These are phyloP conservation scores for Hypomyces perniciosus DNA, from an alignment of 2,329 filamentous ascomycete species.

Conservation along the genomic window DNA sequence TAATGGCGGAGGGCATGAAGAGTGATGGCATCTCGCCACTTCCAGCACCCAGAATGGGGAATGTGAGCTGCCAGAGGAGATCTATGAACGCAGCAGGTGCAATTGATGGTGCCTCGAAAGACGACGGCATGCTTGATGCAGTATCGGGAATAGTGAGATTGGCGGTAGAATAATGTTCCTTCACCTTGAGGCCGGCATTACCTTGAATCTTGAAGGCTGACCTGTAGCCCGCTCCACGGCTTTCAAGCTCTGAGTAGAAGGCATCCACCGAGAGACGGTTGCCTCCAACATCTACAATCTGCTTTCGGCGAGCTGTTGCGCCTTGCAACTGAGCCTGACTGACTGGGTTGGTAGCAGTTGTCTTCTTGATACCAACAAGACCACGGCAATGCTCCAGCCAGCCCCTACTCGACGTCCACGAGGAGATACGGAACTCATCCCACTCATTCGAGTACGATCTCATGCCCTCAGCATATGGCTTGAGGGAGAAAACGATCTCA, in stretches of 20 bases:
- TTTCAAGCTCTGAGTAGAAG: slow-evolving; percentile 24
- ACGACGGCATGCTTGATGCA: slow-evolving; percentile 37
- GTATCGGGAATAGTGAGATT: slow-evolving; percentile 39
- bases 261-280: slow-evolving; percentile 11
- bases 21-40: slow-evolving; percentile 24
- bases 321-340: slow-evolving; percentile 10
- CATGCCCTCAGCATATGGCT: slow-evolving; percentile 23
- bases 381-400: slow-evolving; percentile 56
- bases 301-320: slow-evolving; percentile 12
- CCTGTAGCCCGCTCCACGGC: slow-evolving; percentile 22
- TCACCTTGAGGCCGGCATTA: slow-evolving; percentile 10
- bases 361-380: slow-evolving; percentile 36
- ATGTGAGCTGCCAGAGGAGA: slow-evolving; percentile 35
- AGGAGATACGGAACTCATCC: slow-evolving; percentile 52
- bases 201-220: slow-evolving; percentile 18
- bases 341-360: slow-evolving; percentile 18
- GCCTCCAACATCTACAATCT: background rate
- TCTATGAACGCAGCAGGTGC: slow-evolving; percentile 44
- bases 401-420: slow-evolving; percentile 43
- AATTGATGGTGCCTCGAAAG: slow-evolving; percentile 36
- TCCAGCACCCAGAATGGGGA: slow-evolving; percentile 33
- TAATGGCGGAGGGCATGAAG: slow-evolving; percentile 32
- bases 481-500: slow-evolving; percentile 21
- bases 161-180: slow-evolving; percentile 14
- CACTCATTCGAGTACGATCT: slow-evolving; percentile 36